Evolutionary conservation across 2,329 filamentous ascomycete genomes (phyloP).

Genomic region (Dendrostoma leiphaemia): DNA sequence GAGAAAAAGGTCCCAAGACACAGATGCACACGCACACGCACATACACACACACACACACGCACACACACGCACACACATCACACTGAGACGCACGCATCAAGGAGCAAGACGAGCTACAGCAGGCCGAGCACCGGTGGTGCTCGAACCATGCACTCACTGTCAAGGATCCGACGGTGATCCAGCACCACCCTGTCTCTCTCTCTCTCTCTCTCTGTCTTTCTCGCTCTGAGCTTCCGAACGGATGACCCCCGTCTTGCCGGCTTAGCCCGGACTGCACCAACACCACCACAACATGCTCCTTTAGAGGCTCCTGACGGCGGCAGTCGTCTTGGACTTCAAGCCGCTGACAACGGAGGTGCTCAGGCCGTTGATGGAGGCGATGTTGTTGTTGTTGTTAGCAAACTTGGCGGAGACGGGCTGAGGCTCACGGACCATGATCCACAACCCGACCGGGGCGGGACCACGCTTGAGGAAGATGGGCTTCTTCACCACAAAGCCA

Average conservation of each 20-base stretch:
- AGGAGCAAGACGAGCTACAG: conserved; percentile 12
- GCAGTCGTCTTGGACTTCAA: conserved; percentile 34
- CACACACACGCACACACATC: conserved; percentile 1
- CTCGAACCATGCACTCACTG: conserved; percentile 8
- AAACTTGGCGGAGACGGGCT: conserved; percentile 27
- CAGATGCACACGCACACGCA: background rate
- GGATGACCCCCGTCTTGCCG: background rate
- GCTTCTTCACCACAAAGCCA: conserved; percentile 65
- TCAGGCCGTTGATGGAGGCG: conserved; percentile 30
- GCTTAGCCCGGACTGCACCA: too few species aligned
- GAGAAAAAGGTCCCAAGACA: background rate
- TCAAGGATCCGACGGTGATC: conserved; percentile 12
- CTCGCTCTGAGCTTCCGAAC: background rate
- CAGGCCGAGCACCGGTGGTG: background rate
- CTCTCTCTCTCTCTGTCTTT: background rate
- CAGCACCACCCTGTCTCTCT: conserved; percentile 1
- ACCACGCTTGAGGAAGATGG: conserved; percentile 61
- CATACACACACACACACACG: background rate
- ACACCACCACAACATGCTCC: conserved; percentile 15
- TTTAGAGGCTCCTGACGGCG: conserved; percentile 24
- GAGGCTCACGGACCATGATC: conserved; percentile 80
- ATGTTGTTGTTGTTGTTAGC: conserved; percentile 27
- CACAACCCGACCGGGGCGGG: conserved; percentile 63
- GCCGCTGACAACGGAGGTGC: conserved; percentile 29
- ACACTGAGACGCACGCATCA: conserved; percentile 13